Percentiles rank a stretch among this genome's conserved stretches.
phyloP scores from a whole-genome alignment of 192 early-diverging fungal species.

The Coemansia aciculifera region DNA sequence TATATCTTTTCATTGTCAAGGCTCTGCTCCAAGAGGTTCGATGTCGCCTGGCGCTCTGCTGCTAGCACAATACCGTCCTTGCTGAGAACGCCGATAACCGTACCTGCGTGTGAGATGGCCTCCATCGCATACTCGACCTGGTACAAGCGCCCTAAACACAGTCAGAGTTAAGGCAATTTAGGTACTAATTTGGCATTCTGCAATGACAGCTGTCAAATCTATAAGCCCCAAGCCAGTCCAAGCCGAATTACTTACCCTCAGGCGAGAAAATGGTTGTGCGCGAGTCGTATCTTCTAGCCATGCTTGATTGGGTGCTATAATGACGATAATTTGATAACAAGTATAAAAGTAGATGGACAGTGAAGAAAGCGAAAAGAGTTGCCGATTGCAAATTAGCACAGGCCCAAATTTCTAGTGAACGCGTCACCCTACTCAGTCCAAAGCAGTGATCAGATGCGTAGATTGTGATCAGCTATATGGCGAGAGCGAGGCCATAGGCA shows the following conservation, averaged over 20 bases:
- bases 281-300: conserved; percentile 97
- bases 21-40: conserved; percentile 88
- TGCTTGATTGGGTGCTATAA: conserved; percentile 33
- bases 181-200: not conserved
- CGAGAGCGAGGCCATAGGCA: no score
- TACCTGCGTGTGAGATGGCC: conserved; percentile 96
- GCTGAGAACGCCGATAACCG: conserved; percentile 87
- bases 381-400: not conserved
- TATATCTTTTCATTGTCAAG: conserved; percentile 94
- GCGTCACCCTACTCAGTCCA: not conserved
- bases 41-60: conserved; percentile 93
- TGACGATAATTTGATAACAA: not conserved
- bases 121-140: conserved; percentile 99
- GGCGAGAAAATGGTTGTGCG: conserved; percentile 99
- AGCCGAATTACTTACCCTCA: conserved; percentile 69
- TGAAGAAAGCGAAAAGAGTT: not conserved
- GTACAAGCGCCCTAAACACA: conserved; percentile 81
- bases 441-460: not conserved
- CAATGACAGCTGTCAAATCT: not conserved
- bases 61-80: conserved; percentile 94
- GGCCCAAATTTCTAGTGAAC: not conserved
- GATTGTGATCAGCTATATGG: not conserved
- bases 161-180: not conserved
- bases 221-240: not conserved
- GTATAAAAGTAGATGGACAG: not conserved